phyloP scores from a whole-genome alignment of 805 yeast genomes.

The Candida ovalis region DNA sequence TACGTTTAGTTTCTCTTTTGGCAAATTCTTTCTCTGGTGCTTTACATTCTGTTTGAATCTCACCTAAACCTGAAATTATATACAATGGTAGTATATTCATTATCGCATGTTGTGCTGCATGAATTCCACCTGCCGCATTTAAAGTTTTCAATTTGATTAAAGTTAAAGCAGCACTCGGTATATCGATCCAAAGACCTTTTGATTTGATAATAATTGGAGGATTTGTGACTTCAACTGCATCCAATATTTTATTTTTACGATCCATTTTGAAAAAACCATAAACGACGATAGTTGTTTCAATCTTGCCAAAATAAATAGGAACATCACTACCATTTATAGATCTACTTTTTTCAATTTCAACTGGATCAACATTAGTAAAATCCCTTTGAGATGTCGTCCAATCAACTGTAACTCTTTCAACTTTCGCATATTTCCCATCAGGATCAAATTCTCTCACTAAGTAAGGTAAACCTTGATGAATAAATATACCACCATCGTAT shows the following conservation, averaged over 20 bases:
- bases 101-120: conserved; percentile 90
- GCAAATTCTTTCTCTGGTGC: conserved; percentile 97
- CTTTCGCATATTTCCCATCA: conserved; percentile 77
- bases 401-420: conserved; percentile 84
- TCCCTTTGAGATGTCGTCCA: conserved; percentile 94
- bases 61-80: conserved; percentile 70
- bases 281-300: conserved; percentile 69
- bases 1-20: conserved; percentile 60
- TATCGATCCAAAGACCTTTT: conserved; percentile 90
- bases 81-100: conserved; percentile 74
- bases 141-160: conserved; percentile 53
- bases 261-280: conserved; percentile 93
- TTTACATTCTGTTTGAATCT: conserved; percentile 88
- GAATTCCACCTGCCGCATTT: conserved; percentile 87
- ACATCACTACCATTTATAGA: conserved; percentile 46
- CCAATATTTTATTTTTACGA: conserved; percentile 72
- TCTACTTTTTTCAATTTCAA: conserved; percentile 60
- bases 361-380: conserved; percentile 89
- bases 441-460: conserved; percentile 79
- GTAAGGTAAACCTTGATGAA: conserved; percentile 92
- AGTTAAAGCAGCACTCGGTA: conserved; percentile 64
- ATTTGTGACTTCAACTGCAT: conserved; percentile 86
- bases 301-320: conserved; percentile 73
- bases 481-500: conserved; percentile 87
- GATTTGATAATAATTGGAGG: conserved; percentile 72